phyloP scores from a whole-genome alignment of 2,329 filamentous ascomycete species.

The Pestalotiopsis sp. region DNA sequence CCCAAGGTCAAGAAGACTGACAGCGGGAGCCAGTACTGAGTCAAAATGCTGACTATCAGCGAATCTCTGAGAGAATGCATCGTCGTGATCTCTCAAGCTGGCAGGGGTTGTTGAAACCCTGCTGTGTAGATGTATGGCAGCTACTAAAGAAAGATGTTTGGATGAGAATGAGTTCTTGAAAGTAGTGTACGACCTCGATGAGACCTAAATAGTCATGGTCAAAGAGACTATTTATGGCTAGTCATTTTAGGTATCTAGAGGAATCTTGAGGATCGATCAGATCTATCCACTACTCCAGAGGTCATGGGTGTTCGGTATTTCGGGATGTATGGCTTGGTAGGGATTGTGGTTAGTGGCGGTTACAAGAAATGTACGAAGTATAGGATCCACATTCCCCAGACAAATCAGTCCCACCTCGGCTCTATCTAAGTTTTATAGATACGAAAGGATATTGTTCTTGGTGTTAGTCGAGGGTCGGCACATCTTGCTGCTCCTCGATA shows the following conservation, averaged over 20 bases:
- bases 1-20: constrained; percentile 34
- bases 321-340: neutral
- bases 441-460: neutral
- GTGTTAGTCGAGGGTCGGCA: neutral
- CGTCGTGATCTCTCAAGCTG: neutral
- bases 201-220: neutral
- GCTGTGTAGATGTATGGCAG: neutral
- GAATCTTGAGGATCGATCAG: neutral
- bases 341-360: neutral
- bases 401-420: neutral
- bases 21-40: constrained; percentile 47
- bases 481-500: neutral
- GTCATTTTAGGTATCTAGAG: neutral
- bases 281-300: neutral
- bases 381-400: neutral
- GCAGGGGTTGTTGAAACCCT: constrained; percentile 25
- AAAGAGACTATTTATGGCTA: neutral
- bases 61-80: constrained; percentile 36
- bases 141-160: neutral
- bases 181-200: neutral
- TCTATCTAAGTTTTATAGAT: neutral
- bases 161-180: neutral
- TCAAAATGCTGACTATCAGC: constrained; percentile 36
- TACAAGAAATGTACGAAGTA: neutral
- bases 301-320: neutral